Conservation (phyloP, 768 basidiomycete genomes). For the Dictyophora rubrovolvata region DNA sequence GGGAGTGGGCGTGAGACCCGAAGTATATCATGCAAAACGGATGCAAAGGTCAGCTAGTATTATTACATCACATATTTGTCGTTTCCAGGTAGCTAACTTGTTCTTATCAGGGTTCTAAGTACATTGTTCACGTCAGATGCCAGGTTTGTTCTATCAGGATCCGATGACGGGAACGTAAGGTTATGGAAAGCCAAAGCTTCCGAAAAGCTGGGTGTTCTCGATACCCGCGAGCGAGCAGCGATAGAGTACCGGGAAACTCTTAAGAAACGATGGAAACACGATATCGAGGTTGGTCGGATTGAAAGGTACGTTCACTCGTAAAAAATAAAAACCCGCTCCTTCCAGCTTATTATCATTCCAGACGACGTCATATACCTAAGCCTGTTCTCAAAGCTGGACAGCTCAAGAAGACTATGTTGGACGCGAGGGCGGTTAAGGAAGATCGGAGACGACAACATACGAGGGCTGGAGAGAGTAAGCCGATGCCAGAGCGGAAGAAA, state of each 20-base stretch:
- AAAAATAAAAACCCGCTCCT: not conserved
- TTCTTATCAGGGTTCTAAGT: constrained; percentile 61
- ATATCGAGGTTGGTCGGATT: constrained; percentile 71
- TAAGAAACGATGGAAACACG: constrained; percentile 80
- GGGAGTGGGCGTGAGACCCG: constrained; percentile 67
- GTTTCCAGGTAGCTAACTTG: not conserved
- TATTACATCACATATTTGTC: not conserved
- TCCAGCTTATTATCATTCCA: constrained; percentile 18
- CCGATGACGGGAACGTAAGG: constrained; percentile 90
- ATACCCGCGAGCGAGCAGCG: constrained; percentile 79
- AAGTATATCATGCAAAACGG: constrained; percentile 96
- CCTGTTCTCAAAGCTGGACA: constrained; percentile 81
- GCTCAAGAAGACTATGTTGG: constrained; percentile 90
- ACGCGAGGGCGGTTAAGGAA: constrained; percentile 82
- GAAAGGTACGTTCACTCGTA: constrained; percentile 46
- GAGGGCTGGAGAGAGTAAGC: constrained; percentile 74
- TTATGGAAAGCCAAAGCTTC: constrained; percentile 93
- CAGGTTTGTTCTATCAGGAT: constrained; percentile 82
- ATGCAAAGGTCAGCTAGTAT: constrained; percentile 74
- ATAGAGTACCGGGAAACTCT: constrained; percentile 90
- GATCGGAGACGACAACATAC: constrained; percentile 88
- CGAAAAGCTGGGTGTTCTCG: constrained; percentile 85
- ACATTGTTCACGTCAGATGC: constrained; percentile 84
- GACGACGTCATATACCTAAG: constrained; percentile 78
- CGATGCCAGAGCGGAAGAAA: constrained; percentile 86